Evolutionary conservation across 441 rosid species (phyloP).

Genomic region (California macrophylla): DNA sequence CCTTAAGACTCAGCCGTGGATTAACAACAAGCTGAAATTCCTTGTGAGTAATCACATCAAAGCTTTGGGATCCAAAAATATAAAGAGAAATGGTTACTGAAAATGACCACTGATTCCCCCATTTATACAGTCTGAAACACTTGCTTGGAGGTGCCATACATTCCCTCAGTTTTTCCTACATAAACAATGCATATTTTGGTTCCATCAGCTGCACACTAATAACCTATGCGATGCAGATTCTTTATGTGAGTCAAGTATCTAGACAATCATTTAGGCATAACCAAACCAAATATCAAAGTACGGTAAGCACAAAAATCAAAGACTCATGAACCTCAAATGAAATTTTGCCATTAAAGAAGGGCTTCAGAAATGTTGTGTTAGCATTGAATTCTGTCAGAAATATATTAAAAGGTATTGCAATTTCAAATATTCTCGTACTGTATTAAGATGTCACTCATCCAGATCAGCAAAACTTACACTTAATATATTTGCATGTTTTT

Average conservation of each 20-base stretch:
- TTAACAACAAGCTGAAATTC: not conserved
- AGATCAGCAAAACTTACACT: not conserved
- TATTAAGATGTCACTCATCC: not conserved
- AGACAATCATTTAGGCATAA: not conserved
- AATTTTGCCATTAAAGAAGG: too few relatives aligned
- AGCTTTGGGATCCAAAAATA: not conserved
- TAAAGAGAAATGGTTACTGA: not conserved
- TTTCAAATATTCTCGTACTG: not conserved
- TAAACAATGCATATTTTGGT: not conserved
- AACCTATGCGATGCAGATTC: not conserved
- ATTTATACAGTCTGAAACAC: not conserved
- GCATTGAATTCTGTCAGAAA: not conserved
- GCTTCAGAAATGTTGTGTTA: too few relatives aligned
- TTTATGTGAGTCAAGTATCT: not conserved
- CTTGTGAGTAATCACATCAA: not conserved
- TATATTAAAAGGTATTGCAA: not conserved
- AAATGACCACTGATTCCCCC: not conserved
- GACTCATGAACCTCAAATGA: not conserved
- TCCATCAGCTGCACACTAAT: not conserved
- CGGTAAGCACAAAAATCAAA: not conserved
- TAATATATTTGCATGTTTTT: not conserved
- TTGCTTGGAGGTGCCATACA: not conserved
- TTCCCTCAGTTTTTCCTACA: not conserved
- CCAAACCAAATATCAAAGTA: not conserved
- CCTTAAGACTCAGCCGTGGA: not conserved